These are phyloP conservation scores for Metschnikowia reukaufii DNA, from an alignment of 805 yeast genomes.

Conservation along the genomic window DNA sequence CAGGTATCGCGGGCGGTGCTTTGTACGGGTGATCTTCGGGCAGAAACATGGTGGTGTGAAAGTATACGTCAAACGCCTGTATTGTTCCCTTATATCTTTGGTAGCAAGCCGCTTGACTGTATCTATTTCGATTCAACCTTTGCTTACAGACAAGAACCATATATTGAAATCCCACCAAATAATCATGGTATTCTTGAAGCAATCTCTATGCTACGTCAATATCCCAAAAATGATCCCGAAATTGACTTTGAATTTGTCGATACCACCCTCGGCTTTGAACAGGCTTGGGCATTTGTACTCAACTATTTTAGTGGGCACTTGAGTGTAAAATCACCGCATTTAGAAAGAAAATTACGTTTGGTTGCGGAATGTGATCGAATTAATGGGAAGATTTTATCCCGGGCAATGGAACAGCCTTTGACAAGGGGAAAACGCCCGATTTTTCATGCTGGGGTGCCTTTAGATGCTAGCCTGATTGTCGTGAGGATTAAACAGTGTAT, in stretches of 20 bases:
- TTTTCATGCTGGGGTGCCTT: slow-evolving; percentile 10
- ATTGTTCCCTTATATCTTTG: slow-evolving; percentile 43
- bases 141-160: slow-evolving; percentile 50
- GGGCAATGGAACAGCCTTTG: neutral
- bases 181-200: slow-evolving; percentile 39
- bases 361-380: slow-evolving; percentile 11
- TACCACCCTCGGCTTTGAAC: slow-evolving; percentile 51
- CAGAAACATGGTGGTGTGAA: slow-evolving; percentile 53
- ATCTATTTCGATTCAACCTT: slow-evolving; percentile 59
- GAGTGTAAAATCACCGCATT: slow-evolving; percentile 2
- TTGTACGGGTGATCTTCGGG: slow-evolving; percentile 58
- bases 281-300: slow-evolving; percentile 45
- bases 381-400: slow-evolving; percentile 6
- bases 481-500: slow-evolving; percentile 39
- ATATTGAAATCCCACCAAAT: slow-evolving; percentile 44
- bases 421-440: neutral
- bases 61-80: slow-evolving; percentile 36
- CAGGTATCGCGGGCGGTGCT: slow-evolving; percentile 33
- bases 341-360: slow-evolving; percentile 4
- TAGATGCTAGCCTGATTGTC: slow-evolving; percentile 7
- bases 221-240: slow-evolving; percentile 42
- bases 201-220: slow-evolving; percentile 34
- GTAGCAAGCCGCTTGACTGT: slow-evolving; percentile 36
- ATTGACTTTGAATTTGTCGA: slow-evolving; percentile 44
- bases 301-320: slow-evolving; percentile 22